Conservation (phyloP, 768 basidiomycete genomes). For the Termitomyces sp. region DNA sequence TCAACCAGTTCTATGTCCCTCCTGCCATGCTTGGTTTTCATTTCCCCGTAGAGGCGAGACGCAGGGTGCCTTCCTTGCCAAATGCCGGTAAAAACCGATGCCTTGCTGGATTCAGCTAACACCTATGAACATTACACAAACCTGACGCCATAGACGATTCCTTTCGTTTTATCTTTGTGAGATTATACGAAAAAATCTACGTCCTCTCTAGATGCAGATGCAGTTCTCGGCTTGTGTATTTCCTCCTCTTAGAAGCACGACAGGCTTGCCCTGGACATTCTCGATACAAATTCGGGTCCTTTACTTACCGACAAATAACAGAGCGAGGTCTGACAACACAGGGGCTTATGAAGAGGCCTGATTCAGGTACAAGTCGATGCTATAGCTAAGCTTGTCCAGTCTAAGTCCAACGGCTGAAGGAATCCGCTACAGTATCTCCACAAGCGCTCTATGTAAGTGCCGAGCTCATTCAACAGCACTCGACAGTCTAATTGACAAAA, state of each 20-base stretch:
- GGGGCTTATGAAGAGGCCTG: not conserved
- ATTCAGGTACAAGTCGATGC: not conserved
- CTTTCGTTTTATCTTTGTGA: not conserved
- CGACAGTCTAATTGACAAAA: not conserved
- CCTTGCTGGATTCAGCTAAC: too few relatives aligned
- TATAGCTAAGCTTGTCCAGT: not conserved
- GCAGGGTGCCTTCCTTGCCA: too few relatives aligned
- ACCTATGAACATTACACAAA: not conserved
- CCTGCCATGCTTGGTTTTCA: not conserved
- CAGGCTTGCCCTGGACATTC: not conserved
- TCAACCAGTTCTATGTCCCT: not conserved
- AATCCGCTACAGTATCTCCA: not conserved
- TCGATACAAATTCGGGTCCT: not conserved
- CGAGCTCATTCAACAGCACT: not conserved
- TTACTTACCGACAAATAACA: not conserved
- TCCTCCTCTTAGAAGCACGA: not conserved
- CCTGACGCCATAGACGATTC: too few relatives aligned
- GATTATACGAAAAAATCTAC: not conserved
- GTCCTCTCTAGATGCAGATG: not conserved
- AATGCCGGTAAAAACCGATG: not conserved
- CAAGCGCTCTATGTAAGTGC: not conserved
- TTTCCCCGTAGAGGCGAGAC: too few relatives aligned
- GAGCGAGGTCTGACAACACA: not conserved
- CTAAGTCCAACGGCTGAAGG: not conserved
- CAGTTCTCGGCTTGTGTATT: not conserved